Conservation (phyloP, 352 stramenopile species). For the Phytophthora hibernalis region DNA sequence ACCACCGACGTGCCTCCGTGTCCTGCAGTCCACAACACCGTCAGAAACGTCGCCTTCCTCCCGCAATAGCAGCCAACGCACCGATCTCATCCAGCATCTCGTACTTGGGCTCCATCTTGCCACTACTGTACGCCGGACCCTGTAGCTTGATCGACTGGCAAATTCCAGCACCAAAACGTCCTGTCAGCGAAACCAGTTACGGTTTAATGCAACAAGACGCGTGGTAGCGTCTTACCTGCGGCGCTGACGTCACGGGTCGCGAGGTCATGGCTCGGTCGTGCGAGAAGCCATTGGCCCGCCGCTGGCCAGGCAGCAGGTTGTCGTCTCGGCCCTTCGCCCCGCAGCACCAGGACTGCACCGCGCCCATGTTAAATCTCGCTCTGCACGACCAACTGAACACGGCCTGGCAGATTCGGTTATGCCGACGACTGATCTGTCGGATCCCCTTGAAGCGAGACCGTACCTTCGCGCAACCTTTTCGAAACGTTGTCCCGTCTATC, state of each 20-base stretch:
- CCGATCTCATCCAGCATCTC: constrained; percentile 85
- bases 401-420: constrained; percentile 29
- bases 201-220: background rate
- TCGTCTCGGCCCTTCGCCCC: constrained; percentile 47
- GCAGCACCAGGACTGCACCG: constrained; percentile 62
- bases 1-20: constrained; percentile 87
- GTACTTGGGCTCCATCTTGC: constrained; percentile 85
- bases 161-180: background rate
- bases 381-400: constrained; percentile 3
- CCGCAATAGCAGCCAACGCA: constrained; percentile 34
- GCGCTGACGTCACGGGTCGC: constrained; percentile 40
- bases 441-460: constrained; percentile 18
- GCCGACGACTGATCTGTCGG: constrained; percentile 18
- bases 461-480: constrained; percentile 17
- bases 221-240: constrained; percentile 40
- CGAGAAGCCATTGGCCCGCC: constrained; percentile 53
- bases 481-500: background rate
- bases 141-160: constrained; percentile 75
- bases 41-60: background rate
- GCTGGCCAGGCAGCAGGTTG: constrained; percentile 48
- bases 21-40: constrained; percentile 39
- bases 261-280: constrained; percentile 34
- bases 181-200: background rate
- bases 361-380: constrained; percentile 40
- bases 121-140: constrained; percentile 70